Evolutionary conservation across 1,139 yeast genomes (phyloP).

Genomic region (Pichia inconspicua): DNA sequence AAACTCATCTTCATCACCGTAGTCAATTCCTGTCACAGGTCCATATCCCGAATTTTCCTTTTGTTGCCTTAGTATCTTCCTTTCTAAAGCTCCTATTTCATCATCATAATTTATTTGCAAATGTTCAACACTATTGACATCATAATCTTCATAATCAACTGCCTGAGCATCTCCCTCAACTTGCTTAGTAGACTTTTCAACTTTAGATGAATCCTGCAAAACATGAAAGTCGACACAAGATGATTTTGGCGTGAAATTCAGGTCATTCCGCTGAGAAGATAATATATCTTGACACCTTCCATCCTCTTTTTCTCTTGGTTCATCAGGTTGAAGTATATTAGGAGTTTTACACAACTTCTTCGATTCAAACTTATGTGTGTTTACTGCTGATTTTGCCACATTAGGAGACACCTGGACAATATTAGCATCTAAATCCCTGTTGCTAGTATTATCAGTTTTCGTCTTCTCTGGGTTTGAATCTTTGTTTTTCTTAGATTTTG

Average conservation of each 20-base stretch:
- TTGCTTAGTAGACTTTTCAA: background rate
- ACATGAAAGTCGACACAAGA: conserved; percentile 14
- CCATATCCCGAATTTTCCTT: conserved; percentile 13
- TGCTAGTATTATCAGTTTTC: too few species aligned
- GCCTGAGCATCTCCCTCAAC: background rate
- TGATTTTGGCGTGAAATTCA: conserved; percentile 3
- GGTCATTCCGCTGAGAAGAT: background rate
- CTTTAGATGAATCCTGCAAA: conserved; percentile 3
- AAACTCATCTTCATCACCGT: conserved; percentile 27
- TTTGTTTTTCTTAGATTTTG: background rate
- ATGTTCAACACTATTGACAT: conserved; percentile 22
- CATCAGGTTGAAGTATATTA: conserved; percentile 9
- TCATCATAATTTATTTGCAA: conserved; percentile 26
- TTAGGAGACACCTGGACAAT: background rate
- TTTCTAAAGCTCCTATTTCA: conserved; percentile 14
- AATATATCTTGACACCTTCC: conserved; percentile 1
- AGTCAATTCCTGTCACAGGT: conserved; percentile 17
- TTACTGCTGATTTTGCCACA: too few species aligned
- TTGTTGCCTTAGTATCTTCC: conserved; percentile 9
- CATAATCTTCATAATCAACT: conserved; percentile 20
- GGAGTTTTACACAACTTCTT: conserved; percentile 4
- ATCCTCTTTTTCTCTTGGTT: background rate
- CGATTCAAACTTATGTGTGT: background rate
- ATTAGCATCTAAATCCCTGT: background rate
- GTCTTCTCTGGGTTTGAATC: background rate